Conservation (phyloP, 1,139 yeast species). For the Wickerhamiella infanticola region DNA sequence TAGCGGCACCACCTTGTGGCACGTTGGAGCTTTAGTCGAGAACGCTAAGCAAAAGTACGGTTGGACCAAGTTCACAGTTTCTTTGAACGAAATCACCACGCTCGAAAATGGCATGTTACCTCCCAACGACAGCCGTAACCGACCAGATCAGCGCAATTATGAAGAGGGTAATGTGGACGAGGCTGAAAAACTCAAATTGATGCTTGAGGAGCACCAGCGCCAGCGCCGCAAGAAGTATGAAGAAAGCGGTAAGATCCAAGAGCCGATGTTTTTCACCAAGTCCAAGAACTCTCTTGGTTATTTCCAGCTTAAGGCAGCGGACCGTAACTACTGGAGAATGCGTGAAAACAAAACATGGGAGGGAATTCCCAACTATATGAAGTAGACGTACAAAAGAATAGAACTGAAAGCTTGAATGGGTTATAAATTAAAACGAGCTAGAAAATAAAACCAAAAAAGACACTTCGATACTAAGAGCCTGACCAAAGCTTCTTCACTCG, state of each 20-base stretch:
- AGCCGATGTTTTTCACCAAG: constrained; percentile 47
- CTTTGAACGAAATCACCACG: constrained; percentile 60
- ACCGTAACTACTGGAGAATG: constrained; percentile 65
- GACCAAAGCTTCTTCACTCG: too few relatives aligned
- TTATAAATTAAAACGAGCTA: too few relatives aligned
- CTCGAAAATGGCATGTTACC: constrained; percentile 52
- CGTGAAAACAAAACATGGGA: constrained; percentile 16
- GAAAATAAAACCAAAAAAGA: too few relatives aligned
- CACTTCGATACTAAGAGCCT: too few relatives aligned
- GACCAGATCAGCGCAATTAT: constrained; percentile 71
- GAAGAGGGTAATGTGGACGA: constrained; percentile 49
- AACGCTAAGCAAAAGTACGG: constrained; percentile 58
- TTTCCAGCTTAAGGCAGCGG: constrained; percentile 50
- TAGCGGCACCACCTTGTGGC: constrained; percentile 37
- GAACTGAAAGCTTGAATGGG: too few relatives aligned
- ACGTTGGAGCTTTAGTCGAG: constrained; percentile 46
- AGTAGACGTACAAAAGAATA: too few relatives aligned
- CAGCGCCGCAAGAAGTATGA: constrained; percentile 49
- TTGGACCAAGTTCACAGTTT: constrained; percentile 67
- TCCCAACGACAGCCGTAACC: constrained; percentile 74
- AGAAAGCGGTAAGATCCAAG: constrained; percentile 30
- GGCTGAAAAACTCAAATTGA: constrained; percentile 55
- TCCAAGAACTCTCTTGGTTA: constrained; percentile 26
- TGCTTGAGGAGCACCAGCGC: constrained; percentile 70
- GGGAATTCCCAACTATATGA: not conserved